A percentile compares a stretch with the other conserved stretches of the same genome.
Conservation (phyloP, 148 eudicot species). For the Persicaria maculosa region DNA sequence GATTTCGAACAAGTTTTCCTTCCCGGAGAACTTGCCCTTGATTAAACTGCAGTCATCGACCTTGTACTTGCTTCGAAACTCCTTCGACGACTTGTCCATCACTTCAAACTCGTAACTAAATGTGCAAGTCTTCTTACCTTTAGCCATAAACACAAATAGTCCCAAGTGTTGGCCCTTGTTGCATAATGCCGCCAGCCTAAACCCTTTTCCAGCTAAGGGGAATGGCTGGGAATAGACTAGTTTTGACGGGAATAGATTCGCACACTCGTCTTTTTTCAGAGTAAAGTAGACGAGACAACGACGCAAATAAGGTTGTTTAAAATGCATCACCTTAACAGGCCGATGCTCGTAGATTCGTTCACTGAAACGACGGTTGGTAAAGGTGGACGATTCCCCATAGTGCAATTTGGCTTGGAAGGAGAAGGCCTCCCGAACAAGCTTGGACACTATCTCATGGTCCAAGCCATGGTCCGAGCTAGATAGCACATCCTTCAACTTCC, state of each 20-base stretch:
- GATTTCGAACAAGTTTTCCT: slow-evolving; percentile 63
- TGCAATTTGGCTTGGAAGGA: slow-evolving; percentile 78
- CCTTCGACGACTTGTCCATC: slow-evolving; percentile 59
- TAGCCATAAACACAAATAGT: slow-evolving; percentile 66
- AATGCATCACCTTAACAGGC: slow-evolving; percentile 70
- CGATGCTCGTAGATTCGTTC: slow-evolving; percentile 76
- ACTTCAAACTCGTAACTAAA: slow-evolving; percentile 82
- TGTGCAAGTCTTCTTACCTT: slow-evolving; percentile 60
- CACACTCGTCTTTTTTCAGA: slow-evolving; percentile 64
- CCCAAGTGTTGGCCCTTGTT: slow-evolving; percentile 87
- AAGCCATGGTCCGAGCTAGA: slow-evolving; percentile 45
- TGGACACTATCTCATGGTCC: slow-evolving; percentile 68
- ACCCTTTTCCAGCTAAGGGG: slow-evolving; percentile 78
- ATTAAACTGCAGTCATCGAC: slow-evolving; percentile 60
- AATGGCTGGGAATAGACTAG: slow-evolving; percentile 75
- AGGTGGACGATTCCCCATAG: slow-evolving; percentile 55
- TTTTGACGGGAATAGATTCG: slow-evolving; percentile 53
- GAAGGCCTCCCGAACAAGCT: slow-evolving; percentile 69
- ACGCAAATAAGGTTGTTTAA: slow-evolving; percentile 53
- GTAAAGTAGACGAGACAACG: slow-evolving; percentile 84
- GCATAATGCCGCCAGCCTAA: slow-evolving; percentile 78
- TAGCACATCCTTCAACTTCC: slow-evolving; percentile 61
- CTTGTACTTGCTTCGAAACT: slow-evolving; percentile 63
- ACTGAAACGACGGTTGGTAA: slow-evolving; percentile 38
- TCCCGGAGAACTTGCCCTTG: slow-evolving; percentile 75